phyloP scores from a whole-genome alignment of 495 filamentous ascomycete genomes.

The Penicillium argentinense region DNA sequence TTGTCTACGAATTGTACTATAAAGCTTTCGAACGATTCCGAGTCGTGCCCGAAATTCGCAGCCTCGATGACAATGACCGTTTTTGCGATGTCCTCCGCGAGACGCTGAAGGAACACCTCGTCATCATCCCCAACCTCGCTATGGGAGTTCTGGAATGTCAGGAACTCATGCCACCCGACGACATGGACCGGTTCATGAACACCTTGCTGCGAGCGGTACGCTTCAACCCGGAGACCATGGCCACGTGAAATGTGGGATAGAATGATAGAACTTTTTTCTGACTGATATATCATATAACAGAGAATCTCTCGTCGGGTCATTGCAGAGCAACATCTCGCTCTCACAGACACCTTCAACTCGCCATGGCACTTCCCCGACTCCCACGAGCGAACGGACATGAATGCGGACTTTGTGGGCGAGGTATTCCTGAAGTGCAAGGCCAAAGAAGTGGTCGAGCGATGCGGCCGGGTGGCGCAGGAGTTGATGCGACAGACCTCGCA shows the following conservation, averaged over 20 bases:
- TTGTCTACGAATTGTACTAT: slow-evolving; percentile 97
- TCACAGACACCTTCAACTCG: slow-evolving; percentile 95
- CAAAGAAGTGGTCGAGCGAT: slow-evolving; percentile 81
- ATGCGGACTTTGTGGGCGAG: slow-evolving; percentile 89
- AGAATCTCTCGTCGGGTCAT: slow-evolving; percentile 95
- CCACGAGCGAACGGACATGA: slow-evolving; percentile 58
- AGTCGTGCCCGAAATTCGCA: slow-evolving; percentile 77
- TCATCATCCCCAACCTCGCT: slow-evolving; percentile 88
- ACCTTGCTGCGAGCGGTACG: slow-evolving; percentile 84
- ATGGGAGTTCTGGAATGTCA: slow-evolving; percentile 91
- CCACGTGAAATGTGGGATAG: background rate
- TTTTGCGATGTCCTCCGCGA: slow-evolving; percentile 80
- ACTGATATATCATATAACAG: no score
- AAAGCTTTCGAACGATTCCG: slow-evolving; percentile 89
- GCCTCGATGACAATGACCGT: slow-evolving; percentile 83
- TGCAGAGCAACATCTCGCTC: slow-evolving; percentile 92
- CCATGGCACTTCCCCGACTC: slow-evolving; percentile 89
- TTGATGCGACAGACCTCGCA: slow-evolving; percentile 73
- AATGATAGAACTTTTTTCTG: no score
- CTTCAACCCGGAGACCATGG: slow-evolving; percentile 1
- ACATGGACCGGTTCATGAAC: slow-evolving; percentile 94
- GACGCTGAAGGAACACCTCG: slow-evolving; percentile 82
- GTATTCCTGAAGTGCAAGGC: slow-evolving; percentile 95
- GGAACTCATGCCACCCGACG: slow-evolving; percentile 70
- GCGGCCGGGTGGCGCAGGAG: slow-evolving; percentile 68